Percentiles rank a stretch among this genome's conserved stretches.
These are phyloP conservation scores for Aspergillus candidus DNA, from an alignment of 2,329 filamentous ascomycete species.

Conservation along the genomic window DNA sequence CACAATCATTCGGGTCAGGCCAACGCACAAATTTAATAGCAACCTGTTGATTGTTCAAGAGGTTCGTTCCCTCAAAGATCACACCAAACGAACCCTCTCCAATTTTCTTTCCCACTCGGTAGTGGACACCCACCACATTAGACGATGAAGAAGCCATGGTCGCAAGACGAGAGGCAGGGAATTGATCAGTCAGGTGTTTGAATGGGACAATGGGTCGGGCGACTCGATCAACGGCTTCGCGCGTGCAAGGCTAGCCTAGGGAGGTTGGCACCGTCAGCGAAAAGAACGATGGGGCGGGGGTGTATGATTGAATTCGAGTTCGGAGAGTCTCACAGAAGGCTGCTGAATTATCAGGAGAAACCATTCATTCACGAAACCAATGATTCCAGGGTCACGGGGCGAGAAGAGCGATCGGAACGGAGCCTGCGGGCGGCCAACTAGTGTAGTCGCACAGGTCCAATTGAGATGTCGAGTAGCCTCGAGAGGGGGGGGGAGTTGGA, in stretches of 20 bases:
- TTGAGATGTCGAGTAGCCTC: neutral
- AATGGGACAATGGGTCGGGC: conserved; percentile 4
- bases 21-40: conserved; percentile 94
- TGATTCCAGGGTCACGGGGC: neutral
- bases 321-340: conserved; percentile 11
- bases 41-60: conserved; percentile 98
- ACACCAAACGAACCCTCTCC: conserved; percentile 98
- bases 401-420: conserved; percentile 5
- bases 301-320: neutral
- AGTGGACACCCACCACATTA: conserved; percentile 98
- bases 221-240: conserved; percentile 14
- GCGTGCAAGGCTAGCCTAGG: conserved; percentile 16
- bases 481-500: conserved; percentile 6
- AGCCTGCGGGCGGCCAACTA: conserved; percentile 2
- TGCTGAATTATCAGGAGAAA: conserved; percentile 12
- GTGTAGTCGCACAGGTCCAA: too few relatives aligned
- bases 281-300: neutral
- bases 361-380: conserved; percentile 16
- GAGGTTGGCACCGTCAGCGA: conserved; percentile 8
- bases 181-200: conserved; percentile 13
- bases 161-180: conserved; percentile 5
- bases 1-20: neutral
- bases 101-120: conserved; percentile 98
- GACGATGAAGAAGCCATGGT: conserved; percentile 80
- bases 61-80: conserved; percentile 96